phyloP scores from a whole-genome alignment of 2,329 filamentous ascomycete genomes.

The Orbilia blumenaviensis region DNA sequence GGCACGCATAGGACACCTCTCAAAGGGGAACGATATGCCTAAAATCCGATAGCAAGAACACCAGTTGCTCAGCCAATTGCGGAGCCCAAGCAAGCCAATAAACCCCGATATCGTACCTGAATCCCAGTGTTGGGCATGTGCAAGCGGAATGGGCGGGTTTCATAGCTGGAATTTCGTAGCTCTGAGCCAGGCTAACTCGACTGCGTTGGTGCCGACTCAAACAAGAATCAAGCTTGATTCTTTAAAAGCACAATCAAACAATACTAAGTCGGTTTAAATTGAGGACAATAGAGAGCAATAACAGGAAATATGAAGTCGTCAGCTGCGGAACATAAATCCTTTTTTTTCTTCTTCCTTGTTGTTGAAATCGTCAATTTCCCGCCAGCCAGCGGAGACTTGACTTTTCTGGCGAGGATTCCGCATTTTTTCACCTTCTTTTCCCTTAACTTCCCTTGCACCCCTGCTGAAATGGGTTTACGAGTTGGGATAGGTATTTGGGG shows the following conservation, averaged over 20 bases:
- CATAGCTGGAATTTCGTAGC: not conserved
- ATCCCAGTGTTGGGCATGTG: constrained; percentile 38
- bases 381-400: constrained; percentile 38
- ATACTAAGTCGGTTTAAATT: not conserved
- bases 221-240: not conserved
- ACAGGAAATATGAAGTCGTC: constrained; percentile 15
- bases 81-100: constrained; percentile 26
- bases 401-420: constrained; percentile 38
- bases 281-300: not conserved
- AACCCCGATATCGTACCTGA: constrained; percentile 42
- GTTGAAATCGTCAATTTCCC: constrained; percentile 13
- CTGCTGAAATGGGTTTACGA: not conserved
- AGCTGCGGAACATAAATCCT: constrained; percentile 20
- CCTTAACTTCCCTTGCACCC: not conserved
- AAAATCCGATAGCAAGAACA: constrained; percentile 29
- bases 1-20: constrained; percentile 32
- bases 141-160: constrained; percentile 25
- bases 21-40: constrained; percentile 34
- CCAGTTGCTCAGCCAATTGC: constrained; percentile 21
- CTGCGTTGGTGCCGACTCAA: not conserved
- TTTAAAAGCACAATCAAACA: not conserved
- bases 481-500: constrained; percentile 14
- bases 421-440: constrained; percentile 4
- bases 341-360: constrained; percentile 11
- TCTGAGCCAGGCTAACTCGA: not conserved